Percentiles rank a stretch among this genome's conserved stretches.
Evolutionary conservation across 306 rosid genomes (phyloP).

Genomic region (Castanea sativa): DNA sequence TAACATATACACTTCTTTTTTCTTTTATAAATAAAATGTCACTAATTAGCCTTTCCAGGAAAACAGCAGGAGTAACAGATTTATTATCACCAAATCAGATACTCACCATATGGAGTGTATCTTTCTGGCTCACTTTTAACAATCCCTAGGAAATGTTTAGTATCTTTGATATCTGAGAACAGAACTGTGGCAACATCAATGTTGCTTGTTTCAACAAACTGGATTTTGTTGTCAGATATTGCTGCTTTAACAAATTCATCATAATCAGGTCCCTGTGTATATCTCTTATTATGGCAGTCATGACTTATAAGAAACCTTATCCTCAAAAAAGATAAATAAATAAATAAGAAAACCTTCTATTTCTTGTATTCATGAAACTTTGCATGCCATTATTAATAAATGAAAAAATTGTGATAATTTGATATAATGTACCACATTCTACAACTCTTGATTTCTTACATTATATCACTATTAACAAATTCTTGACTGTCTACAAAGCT

Average conservation of each 20-base stretch:
- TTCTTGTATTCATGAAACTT: background rate
- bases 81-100: slow-evolving; percentile 3
- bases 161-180: slow-evolving; percentile 49
- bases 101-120: slow-evolving; percentile 80
- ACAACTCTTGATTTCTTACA: background rate
- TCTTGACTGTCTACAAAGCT: no score
- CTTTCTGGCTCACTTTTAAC: slow-evolving; percentile 86
- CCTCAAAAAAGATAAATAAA: background rate
- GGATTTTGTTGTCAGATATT: slow-evolving; percentile 66
- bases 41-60: background rate
- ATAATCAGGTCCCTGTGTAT: slow-evolving; percentile 56
- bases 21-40: no score
- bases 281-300: slow-evolving; percentile 6
- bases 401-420: background rate
- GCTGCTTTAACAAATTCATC: slow-evolving; percentile 79
- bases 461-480: background rate
- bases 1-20: no score
- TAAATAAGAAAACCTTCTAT: background rate
- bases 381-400: background rate
- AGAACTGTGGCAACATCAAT: slow-evolving; percentile 63
- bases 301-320: background rate
- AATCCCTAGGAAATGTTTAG: slow-evolving; percentile 58
- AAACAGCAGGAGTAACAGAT: background rate
- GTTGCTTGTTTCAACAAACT: slow-evolving; percentile 63
- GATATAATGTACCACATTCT: background rate